Conservation (phyloP, 139 green algal species). For the Volvox reticuliferus region DNA sequence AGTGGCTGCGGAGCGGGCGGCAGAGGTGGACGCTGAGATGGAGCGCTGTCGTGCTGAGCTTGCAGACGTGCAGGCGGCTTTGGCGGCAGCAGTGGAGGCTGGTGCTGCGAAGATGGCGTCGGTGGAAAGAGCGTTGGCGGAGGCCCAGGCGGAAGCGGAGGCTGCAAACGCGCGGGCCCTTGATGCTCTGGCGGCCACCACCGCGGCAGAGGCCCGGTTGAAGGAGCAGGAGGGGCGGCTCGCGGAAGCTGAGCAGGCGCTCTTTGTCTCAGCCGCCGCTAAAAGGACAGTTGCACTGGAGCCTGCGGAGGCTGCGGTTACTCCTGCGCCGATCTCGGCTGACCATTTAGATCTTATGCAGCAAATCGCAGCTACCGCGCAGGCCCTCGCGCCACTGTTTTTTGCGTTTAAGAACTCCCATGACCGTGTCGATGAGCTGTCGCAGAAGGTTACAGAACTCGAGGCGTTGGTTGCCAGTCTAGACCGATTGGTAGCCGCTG, state of each 20-base stretch:
- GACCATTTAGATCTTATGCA: slow-evolving; percentile 34
- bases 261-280: neutral
- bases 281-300: neutral
- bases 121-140: neutral
- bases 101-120: neutral
- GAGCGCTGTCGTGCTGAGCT: neutral
- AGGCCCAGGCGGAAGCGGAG: neutral
- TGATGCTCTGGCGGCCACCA: neutral
- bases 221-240: slow-evolving; percentile 25
- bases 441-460: neutral
- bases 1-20: neutral
- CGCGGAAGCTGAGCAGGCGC: neutral
- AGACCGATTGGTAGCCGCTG: neutral
- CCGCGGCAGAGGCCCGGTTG: neutral
- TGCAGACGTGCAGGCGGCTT: neutral
- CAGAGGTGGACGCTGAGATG: neutral
- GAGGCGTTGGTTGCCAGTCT: neutral
- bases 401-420: slow-evolving; percentile 1
- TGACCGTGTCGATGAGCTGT: neutral
- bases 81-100: neutral
- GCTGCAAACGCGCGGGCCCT: neutral
- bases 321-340: neutral
- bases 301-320: neutral
- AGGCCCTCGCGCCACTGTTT: slow-evolving; percentile 32
- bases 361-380: slow-evolving; percentile 31